Percentiles rank a stretch among this genome's conserved stretches.
These are phyloP conservation scores for Exserohilum rostratum DNA, from an alignment of 2,329 filamentous ascomycete species.

Conservation along the genomic window DNA sequence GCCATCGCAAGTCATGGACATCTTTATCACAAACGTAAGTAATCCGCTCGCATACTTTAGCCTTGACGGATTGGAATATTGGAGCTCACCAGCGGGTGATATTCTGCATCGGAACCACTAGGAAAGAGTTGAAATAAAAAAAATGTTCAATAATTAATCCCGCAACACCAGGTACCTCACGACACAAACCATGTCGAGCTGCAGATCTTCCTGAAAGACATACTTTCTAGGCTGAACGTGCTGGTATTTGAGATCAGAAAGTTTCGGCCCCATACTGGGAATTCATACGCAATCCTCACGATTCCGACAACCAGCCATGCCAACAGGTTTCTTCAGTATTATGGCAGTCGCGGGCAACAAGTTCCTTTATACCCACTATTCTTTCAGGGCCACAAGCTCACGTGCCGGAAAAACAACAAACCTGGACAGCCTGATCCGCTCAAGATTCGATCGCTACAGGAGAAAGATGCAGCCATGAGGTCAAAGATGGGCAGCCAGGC, in stretches of 20 bases:
- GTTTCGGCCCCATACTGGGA: constrained; percentile 30
- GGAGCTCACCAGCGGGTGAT: neutral
- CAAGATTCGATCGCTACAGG: constrained; percentile 29
- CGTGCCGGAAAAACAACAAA: constrained; percentile 22
- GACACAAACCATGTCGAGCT: constrained; percentile 53
- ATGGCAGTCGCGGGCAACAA: constrained; percentile 31
- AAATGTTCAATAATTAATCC: neutral
- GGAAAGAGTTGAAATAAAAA: neutral
- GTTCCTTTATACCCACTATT: constrained; percentile 9
- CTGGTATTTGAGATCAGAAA: constrained; percentile 54
- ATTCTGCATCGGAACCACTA: no score
- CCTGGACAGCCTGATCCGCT: constrained; percentile 31
- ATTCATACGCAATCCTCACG: constrained; percentile 51
- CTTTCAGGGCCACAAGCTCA: constrained; percentile 18
- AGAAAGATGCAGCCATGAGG: constrained; percentile 30
- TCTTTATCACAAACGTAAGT: constrained; percentile 32
- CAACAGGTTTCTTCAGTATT: constrained; percentile 50
- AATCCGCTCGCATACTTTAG: neutral
- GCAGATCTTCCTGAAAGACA: constrained; percentile 47
- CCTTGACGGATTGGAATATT: no score
- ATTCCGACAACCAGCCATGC: constrained; percentile 52
- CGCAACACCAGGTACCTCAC: constrained; percentile 42
- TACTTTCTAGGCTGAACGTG: constrained; percentile 50
- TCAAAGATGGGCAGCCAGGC: constrained; percentile 14
- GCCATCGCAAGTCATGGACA: constrained; percentile 26